These are phyloP conservation scores for Cenchrus purpureus DNA, from an alignment of 176 grass and related monocot genomes.

Conservation along the genomic window DNA sequence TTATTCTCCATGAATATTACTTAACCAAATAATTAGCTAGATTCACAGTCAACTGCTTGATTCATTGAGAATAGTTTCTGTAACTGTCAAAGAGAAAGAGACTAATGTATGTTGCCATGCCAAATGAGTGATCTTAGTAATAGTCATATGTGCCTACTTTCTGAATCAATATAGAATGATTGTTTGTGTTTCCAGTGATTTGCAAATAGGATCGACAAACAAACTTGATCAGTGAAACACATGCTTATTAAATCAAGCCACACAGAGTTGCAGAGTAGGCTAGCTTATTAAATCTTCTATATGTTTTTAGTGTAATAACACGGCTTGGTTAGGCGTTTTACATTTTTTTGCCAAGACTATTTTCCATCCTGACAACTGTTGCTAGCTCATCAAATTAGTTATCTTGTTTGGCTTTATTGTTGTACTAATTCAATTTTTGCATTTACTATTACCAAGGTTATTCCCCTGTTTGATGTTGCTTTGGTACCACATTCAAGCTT, in stretches of 20 bases:
- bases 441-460: neutral
- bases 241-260: neutral
- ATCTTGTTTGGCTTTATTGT: neutral
- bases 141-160: neutral
- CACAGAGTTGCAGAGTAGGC: no score
- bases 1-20: neutral
- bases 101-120: neutral
- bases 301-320: neutral
- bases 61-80: neutral
- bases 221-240: neutral
- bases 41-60: neutral
- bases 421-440: neutral
- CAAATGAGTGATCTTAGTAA: neutral
- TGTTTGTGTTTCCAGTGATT: neutral
- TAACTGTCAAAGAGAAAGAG: neutral
- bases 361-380: neutral
- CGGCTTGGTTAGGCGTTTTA: neutral
- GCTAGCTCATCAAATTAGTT: slow-evolving; percentile 1
- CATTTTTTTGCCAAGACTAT: neutral
- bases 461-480: neutral
- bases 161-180: slow-evolving; percentile 7
- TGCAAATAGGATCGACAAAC: neutral
- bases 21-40: neutral
- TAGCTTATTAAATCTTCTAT: neutral
- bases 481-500: neutral